These are phyloP conservation scores for Saccharomycopsis oosterbeekiorum DNA, from an alignment of 805 yeast genomes.

Conservation along the genomic window DNA sequence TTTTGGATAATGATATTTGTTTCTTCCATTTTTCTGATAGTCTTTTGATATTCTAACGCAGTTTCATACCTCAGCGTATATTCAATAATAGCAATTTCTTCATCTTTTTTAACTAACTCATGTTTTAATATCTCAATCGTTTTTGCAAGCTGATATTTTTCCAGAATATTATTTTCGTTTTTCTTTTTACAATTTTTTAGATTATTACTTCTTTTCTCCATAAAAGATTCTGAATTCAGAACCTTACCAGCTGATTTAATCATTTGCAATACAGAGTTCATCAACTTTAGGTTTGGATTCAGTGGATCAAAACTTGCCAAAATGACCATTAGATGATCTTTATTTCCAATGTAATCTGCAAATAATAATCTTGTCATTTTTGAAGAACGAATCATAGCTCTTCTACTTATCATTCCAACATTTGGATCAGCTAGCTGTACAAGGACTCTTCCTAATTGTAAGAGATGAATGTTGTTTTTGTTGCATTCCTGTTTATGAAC, in stretches of 20 bases:
- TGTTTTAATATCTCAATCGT: neutral
- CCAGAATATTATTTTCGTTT: neutral
- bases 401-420: constrained; percentile 6
- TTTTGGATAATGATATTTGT: constrained; percentile 30
- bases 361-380: constrained; percentile 41
- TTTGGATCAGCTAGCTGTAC: constrained; percentile 20
- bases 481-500: constrained; percentile 41
- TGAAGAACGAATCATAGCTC: constrained; percentile 37
- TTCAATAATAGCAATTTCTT: constrained; percentile 6
- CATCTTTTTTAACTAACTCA: neutral
- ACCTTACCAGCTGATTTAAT: constrained; percentile 19
- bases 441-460: constrained; percentile 42
- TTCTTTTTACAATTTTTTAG: neutral
- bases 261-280: constrained; percentile 25
- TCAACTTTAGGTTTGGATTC: constrained; percentile 28
- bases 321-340: constrained; percentile 24
- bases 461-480: constrained; percentile 37
- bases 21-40: constrained; percentile 13
- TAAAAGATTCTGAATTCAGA: constrained; percentile 1
- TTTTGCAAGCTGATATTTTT: neutral
- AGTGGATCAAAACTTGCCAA: constrained; percentile 32
- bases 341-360: constrained; percentile 32
- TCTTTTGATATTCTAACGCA: constrained; percentile 8
- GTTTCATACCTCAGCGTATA: constrained; percentile 10
- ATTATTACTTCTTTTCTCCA: neutral